These are phyloP conservation scores for Phytophthora ramorum DNA, from an alignment of 352 stramenopile genomes.

Conservation along the genomic window DNA sequence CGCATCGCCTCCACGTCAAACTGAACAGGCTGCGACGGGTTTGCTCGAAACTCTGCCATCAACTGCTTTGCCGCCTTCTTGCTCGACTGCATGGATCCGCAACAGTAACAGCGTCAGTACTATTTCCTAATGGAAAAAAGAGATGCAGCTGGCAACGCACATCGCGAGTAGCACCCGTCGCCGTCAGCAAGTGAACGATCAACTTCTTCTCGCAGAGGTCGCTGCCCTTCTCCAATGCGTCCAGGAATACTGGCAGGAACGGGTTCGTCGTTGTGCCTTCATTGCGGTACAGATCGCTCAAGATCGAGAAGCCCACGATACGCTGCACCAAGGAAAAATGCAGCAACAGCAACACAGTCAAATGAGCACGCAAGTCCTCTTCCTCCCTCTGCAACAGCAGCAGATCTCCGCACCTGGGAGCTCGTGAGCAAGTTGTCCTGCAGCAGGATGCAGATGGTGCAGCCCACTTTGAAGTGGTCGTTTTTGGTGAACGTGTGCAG, in stretches of 20 bases:
- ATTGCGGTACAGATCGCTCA: constrained; percentile 86
- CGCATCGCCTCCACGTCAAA: constrained; percentile 75
- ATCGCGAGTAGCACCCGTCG: constrained; percentile 53
- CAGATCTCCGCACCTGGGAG: constrained; percentile 61
- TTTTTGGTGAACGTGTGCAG: constrained; percentile 87
- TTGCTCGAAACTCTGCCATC: constrained; percentile 68
- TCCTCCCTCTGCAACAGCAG: neutral
- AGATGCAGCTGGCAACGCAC: constrained; percentile 29
- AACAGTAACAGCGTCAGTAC: constrained; percentile 16
- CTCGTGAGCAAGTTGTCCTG: constrained; percentile 92
- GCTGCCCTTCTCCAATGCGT: constrained; percentile 77
- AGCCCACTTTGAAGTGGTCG: constrained; percentile 92
- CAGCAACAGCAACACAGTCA: neutral
- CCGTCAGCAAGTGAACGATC: constrained; percentile 69
- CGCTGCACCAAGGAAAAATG: constrained; percentile 46
- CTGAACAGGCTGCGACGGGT: constrained; percentile 50
- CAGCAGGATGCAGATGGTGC: constrained; percentile 90
- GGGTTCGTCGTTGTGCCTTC: constrained; percentile 80
- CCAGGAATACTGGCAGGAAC: constrained; percentile 89
- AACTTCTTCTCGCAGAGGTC: constrained; percentile 86
- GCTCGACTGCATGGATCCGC: constrained; percentile 37
- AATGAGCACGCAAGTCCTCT: neutral
- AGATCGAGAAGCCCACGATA: constrained; percentile 87
- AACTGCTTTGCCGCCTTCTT: constrained; percentile 84
- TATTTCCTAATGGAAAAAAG: neutral